Base-by-base conservation (phyloP, 495 filamentous ascomycete genomes). In the Echria macrotheca region DNA sequence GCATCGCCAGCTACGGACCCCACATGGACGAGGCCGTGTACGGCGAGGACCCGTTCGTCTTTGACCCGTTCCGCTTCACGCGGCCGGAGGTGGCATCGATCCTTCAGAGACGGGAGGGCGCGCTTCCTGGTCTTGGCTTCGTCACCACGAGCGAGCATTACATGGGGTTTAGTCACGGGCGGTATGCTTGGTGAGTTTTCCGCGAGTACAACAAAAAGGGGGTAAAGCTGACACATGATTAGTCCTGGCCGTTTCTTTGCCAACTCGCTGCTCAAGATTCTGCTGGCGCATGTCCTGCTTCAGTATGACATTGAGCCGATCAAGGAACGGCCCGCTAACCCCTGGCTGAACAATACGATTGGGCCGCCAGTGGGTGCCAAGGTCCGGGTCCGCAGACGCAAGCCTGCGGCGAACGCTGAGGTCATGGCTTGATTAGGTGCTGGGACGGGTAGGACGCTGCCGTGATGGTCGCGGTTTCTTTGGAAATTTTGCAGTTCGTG, bases 211-310 rank as follows among this genome's bases (percentile, higher is more conserved):
- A n/a, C n/a, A n/a, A n/a, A n/a, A n/a, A n/a, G n/a, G n/a, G n/a
- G n/a, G n/a, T n/a, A n/a, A n/a, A n/a, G n/a, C 29, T 44, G 26
- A 17, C 21, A 15, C 12, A 17, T 3, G 4, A 38, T 17, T 36
- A 60, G 66, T 47, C 56, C 67, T 29, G 60, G 71, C 40, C 52
- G 68, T 17, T 72, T 71, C 63, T 72, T 72, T 44, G 68, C 67
- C 32, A 48, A 66, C 11, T 62, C 69, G 12, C 65, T 69, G 45
- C 53, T 74, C 26, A 72, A 74, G 57, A 63, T 72, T 8, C 52
- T 61, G 9, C 47, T 74, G 15, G 68, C 65, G 1, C 63, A 70
- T 40, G 67, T 74, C 29, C 56, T 60, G 0, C 25, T 68, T 12
- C 57, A 65, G 6, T 74, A 71, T 42, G 69, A 74, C 5, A 63